Conservation (phyloP, 2,329 filamentous ascomycete genomes). For the Tolypocladium capitatum region DNA sequence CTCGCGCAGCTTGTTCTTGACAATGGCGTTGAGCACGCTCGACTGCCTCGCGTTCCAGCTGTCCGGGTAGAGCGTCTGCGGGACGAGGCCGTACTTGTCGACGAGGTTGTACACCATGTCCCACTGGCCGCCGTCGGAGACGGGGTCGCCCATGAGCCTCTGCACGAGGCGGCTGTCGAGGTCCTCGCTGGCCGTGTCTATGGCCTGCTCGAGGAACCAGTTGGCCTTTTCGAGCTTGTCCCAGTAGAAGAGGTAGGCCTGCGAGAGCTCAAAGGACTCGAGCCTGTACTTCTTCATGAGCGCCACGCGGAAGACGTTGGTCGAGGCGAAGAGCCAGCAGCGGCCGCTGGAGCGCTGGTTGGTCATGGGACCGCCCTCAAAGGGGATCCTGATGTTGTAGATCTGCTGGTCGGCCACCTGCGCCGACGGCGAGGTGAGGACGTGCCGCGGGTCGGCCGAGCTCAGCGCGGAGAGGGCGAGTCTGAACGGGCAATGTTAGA, state of each 20-base stretch:
- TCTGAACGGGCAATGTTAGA: slow-evolving; percentile 22
- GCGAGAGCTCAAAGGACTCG: slow-evolving; percentile 70
- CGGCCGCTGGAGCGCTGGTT: slow-evolving; percentile 72
- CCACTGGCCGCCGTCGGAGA: slow-evolving; percentile 79
- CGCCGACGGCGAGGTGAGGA: slow-evolving; percentile 51
- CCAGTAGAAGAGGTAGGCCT: slow-evolving; percentile 83
- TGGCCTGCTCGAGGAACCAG: slow-evolving; percentile 74
- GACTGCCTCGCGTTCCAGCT: slow-evolving; percentile 66
- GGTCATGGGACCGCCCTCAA: slow-evolving; percentile 72
- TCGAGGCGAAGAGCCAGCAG: slow-evolving; percentile 86
- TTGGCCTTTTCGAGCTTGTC: slow-evolving; percentile 89
- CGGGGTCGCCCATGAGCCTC: slow-evolving; percentile 51
- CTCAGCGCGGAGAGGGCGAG: slow-evolving; percentile 65
- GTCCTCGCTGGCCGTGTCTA: slow-evolving; percentile 58
- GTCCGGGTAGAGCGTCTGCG: slow-evolving; percentile 70
- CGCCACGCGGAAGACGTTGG: slow-evolving; percentile 83
- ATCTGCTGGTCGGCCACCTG: slow-evolving; percentile 59
- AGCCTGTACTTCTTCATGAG: slow-evolving; percentile 75
- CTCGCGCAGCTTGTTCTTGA: slow-evolving; percentile 81
- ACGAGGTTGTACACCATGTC: slow-evolving; percentile 85
- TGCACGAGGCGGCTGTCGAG: slow-evolving; percentile 64
- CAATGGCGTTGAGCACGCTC: slow-evolving; percentile 53
- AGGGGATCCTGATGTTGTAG: slow-evolving; percentile 72
- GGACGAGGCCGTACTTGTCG: slow-evolving; percentile 77
- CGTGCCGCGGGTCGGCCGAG: slow-evolving; percentile 48